Conservation (phyloP, 495 filamentous ascomycete species). For the Thermochaetoides thermophila region DNA sequence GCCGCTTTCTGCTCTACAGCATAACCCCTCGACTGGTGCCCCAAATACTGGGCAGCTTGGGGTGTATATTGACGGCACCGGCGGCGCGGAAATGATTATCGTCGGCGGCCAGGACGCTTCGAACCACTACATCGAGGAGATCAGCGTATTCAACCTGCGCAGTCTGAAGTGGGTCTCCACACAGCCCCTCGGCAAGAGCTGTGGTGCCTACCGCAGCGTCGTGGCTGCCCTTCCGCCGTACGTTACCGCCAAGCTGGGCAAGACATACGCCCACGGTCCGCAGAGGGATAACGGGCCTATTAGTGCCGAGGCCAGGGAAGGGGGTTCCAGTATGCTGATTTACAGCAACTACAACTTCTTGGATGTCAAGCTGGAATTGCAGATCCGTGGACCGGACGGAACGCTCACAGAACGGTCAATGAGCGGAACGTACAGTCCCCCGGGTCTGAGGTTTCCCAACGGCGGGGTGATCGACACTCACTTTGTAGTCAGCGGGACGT, state of each 20-base stretch:
- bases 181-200: constrained; percentile 67
- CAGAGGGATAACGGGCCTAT: constrained; percentile 22
- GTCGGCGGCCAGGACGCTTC: constrained; percentile 91
- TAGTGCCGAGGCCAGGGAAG: constrained; percentile 38
- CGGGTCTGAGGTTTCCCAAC: constrained; percentile 87
- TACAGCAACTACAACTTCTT: constrained; percentile 99
- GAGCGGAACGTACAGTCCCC: constrained; percentile 73
- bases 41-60: constrained; percentile 78
- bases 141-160: constrained; percentile 95
- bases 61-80: constrained; percentile 72
- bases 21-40: constrained; percentile 65
- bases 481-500: constrained; percentile 93
- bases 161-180: constrained; percentile 92
- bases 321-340: constrained; percentile 78
- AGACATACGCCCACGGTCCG: constrained; percentile 14
- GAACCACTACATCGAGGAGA: constrained; percentile 98
- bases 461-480: constrained; percentile 87
- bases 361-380: constrained; percentile 89
- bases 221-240: constrained; percentile 62
- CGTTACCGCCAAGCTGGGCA: constrained; percentile 59
- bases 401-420: constrained; percentile 76
- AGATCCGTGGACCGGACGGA: constrained; percentile 74
- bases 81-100: constrained; percentile 93
- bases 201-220: constrained; percentile 90
- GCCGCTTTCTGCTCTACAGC: constrained; percentile 69